Conservation (phyloP, 2,329 filamentous ascomycete genomes). For the Cytospora mali region DNA sequence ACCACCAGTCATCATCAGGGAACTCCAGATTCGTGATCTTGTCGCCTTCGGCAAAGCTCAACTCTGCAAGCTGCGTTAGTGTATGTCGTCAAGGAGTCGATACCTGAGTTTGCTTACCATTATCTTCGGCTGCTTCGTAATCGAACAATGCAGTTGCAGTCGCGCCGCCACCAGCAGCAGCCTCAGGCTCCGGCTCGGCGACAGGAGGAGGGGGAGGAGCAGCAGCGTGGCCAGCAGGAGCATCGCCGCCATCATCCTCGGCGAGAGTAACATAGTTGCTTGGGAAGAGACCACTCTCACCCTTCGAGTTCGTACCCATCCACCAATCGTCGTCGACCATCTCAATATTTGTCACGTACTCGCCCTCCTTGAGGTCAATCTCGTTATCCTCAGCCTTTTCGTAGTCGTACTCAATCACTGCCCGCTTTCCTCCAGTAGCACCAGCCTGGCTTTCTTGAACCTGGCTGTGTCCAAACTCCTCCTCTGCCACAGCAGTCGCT, state of each 20-base stretch:
- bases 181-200: conserved; percentile 43
- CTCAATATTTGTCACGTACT: conserved; percentile 87
- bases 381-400: conserved; percentile 98
- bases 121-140: conserved; percentile 96
- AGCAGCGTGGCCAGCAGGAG: conserved; percentile 33
- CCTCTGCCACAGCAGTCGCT: conserved; percentile 56
- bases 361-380: conserved; percentile 85
- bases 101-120: conserved; percentile 54
- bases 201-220: conserved; percentile 38
- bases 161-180: conserved; percentile 49
- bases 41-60: conserved; percentile 87
- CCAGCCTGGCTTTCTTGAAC: conserved; percentile 40
- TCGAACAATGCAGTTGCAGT: conserved; percentile 89
- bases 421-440: conserved; percentile 65
- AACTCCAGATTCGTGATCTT: conserved; percentile 86
- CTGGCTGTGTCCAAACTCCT: conserved; percentile 45
- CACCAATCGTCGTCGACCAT: conserved; percentile 99
- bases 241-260: conserved; percentile 57
- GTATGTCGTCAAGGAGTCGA: neutral
- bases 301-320: conserved; percentile 86
- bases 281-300: conserved; percentile 85
- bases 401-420: conserved; percentile 90
- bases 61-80: conserved; percentile 51
- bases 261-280: conserved; percentile 95
- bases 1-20: conserved; percentile 99